Evolutionary conservation across 208 protist genomes (phyloP).

Genomic region (Trypanosomatidae sp.): DNA sequence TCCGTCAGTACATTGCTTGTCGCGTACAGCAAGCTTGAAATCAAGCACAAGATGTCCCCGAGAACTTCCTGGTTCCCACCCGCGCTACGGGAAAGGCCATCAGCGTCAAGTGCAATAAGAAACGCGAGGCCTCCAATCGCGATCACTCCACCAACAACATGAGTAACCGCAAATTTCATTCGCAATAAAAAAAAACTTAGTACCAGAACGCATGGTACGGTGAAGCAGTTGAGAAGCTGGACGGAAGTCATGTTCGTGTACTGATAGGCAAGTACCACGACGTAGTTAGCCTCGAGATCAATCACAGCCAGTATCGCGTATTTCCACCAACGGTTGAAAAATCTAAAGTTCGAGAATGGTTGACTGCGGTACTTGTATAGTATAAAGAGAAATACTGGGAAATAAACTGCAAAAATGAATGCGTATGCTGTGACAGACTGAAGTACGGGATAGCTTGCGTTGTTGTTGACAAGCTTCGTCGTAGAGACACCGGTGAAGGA

Average conservation of each 20-base stretch:
- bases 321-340: constrained; percentile 73
- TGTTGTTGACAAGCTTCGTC: constrained; percentile 74
- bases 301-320: constrained; percentile 89
- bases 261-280: constrained; percentile 92
- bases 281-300: constrained; percentile 94
- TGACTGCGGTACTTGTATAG: constrained; percentile 33
- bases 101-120: constrained; percentile 76
- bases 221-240: constrained; percentile 91
- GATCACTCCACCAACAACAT: constrained; percentile 81
- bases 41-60: constrained; percentile 87
- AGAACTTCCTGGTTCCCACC: constrained; percentile 52
- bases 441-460: constrained; percentile 85
- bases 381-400: constrained; percentile 53
- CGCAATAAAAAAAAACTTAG: constrained; percentile 88
- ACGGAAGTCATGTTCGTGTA: constrained; percentile 94
- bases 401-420: constrained; percentile 73
- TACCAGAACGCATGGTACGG: constrained; percentile 91
- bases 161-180: constrained; percentile 74
- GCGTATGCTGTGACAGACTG: constrained; percentile 81
- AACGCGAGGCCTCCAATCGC: constrained; percentile 79
- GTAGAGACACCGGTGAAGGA: constrained; percentile 87
- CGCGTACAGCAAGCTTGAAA: constrained; percentile 78
- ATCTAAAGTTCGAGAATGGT: constrained; percentile 58
- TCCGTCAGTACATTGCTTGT: constrained; percentile 93
- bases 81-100: constrained; percentile 48